A percentile compares a stretch with the other conserved stretches of the same genome.
phyloP scores from a whole-genome alignment of 192 early-diverging fungal species.

The Pecoramyces ruminantium region DNA sequence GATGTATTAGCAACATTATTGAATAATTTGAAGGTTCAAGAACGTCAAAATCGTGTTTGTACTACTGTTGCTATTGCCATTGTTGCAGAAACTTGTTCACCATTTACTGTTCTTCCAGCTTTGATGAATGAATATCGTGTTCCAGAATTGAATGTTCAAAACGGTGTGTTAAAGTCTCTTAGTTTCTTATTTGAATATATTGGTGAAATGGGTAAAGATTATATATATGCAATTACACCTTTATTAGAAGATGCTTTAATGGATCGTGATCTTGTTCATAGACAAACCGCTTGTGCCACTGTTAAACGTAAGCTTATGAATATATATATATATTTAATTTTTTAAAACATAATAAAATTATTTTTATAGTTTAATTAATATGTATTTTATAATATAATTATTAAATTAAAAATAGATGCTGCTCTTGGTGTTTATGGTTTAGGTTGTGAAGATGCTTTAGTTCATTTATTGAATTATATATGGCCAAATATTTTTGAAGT shows the following conservation, averaged over 20 bases:
- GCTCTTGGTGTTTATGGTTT: constrained; percentile 81
- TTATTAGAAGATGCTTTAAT: constrained; percentile 91
- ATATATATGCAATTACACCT: constrained; percentile 90
- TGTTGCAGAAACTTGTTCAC: constrained; percentile 91
- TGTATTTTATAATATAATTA: not conserved
- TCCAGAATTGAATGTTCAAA: constrained; percentile 98
- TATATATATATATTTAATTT: too few species aligned
- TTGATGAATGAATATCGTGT: constrained; percentile 99
- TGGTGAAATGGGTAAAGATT: constrained; percentile 95
- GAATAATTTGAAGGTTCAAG: constrained; percentile 97
- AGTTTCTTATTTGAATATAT: constrained; percentile 98
- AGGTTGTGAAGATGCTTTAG: constrained; percentile 81
- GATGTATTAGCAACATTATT: constrained; percentile 94
- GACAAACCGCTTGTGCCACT: constrained; percentile 89
- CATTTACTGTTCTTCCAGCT: constrained; percentile 93
- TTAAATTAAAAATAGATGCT: constrained; percentile 46
- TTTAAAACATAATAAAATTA: too few species aligned
- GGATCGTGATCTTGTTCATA: constrained; percentile 93
- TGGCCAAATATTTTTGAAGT: constrained; percentile 99
- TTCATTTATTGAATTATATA: constrained; percentile 84
- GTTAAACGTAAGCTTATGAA: constrained; percentile 68
- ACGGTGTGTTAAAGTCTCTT: constrained; percentile 88
- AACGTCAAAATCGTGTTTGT: constrained; percentile 97
- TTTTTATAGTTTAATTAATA: too few species aligned
- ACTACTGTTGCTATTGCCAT: constrained; percentile 97